Percentiles rank a stretch among this genome's conserved stretches.
Evolutionary conservation across 768 basidiomycete species (phyloP).

Genomic region (Dacryopinax primogenitus): DNA sequence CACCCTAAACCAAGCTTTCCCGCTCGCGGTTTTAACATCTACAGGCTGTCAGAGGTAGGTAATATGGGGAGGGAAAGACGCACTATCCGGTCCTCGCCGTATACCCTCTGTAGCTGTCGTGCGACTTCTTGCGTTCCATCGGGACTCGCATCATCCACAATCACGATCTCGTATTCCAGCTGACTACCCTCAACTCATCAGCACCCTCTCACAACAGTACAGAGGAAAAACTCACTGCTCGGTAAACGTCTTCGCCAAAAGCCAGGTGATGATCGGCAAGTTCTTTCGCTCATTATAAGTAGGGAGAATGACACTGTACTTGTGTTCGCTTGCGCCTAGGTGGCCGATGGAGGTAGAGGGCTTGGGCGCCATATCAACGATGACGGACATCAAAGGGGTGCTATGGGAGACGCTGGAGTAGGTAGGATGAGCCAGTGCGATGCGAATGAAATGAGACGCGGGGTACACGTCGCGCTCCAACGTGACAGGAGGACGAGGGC

Average conservation of each 20-base stretch:
- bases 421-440: background rate
- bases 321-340: constrained; percentile 25
- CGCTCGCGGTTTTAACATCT: constrained; percentile 75
- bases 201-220: background rate
- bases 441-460: background rate
- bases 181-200: constrained; percentile 34
- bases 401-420: background rate
- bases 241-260: constrained; percentile 61
- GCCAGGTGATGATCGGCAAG: constrained; percentile 75
- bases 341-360: background rate
- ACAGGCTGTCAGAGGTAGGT: constrained; percentile 1
- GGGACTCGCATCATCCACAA: constrained; percentile 86
- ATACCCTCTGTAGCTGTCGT: constrained; percentile 56
- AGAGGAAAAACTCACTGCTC: constrained; percentile 45
- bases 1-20: constrained; percentile 88
- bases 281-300: constrained; percentile 93
- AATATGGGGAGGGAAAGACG: constrained; percentile 20
- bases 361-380: constrained; percentile 13
- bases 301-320: constrained; percentile 84
- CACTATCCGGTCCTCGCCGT: constrained; percentile 77
- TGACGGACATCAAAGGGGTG: constrained; percentile 9
- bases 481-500: background rate
- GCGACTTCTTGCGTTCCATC: constrained; percentile 89
- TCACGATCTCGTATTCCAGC: constrained; percentile 74
- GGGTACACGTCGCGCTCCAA: constrained; percentile 1